phyloP scores from a whole-genome alignment of 495 filamentous ascomycete species.

The Aspergillus diversus region DNA sequence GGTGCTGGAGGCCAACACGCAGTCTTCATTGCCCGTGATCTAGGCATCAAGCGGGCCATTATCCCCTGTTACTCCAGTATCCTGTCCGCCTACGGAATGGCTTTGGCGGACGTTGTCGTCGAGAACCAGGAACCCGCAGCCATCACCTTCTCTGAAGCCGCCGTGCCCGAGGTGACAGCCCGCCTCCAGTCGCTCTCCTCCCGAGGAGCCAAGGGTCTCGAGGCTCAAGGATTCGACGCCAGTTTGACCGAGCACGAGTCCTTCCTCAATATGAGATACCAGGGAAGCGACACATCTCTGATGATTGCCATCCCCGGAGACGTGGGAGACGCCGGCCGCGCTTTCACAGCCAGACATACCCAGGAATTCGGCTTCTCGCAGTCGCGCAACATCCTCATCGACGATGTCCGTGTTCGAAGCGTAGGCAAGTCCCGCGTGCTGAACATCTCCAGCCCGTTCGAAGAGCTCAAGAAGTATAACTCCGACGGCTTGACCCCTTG shows the following conservation, averaged over 20 bases:
- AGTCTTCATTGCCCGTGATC: constrained; percentile 87
- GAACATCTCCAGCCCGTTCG: constrained; percentile 40
- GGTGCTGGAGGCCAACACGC: constrained; percentile 97
- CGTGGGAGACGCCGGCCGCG: constrained; percentile 73
- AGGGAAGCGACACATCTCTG: constrained; percentile 51
- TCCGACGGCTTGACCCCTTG: constrained; percentile 9
- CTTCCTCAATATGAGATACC: constrained; percentile 55
- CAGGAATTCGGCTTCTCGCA: constrained; percentile 96
- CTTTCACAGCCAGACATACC: constrained; percentile 84
- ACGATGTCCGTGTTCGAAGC: constrained; percentile 87
- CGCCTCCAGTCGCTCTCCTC: constrained; percentile 16
- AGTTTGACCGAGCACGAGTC: constrained; percentile 43
- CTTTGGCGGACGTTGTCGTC: constrained; percentile 90
- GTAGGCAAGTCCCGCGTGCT: constrained; percentile 65
- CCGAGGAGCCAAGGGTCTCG: constrained; percentile 21
- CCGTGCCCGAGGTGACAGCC: constrained; percentile 16
- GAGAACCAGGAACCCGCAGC: constrained; percentile 91
- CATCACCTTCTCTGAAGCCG: constrained; percentile 30
- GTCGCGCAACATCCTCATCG: constrained; percentile 87
- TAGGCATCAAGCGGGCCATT: constrained; percentile 86
- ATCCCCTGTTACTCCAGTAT: constrained; percentile 94
- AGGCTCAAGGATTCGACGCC: constrained; percentile 38
- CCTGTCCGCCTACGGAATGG: constrained; percentile 96
- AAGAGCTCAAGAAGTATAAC: constrained; percentile 67
- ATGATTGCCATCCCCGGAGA: constrained; percentile 58